Conservation (phyloP, 1,284 basidiomycete species). For the Porodaedalea pini region DNA sequence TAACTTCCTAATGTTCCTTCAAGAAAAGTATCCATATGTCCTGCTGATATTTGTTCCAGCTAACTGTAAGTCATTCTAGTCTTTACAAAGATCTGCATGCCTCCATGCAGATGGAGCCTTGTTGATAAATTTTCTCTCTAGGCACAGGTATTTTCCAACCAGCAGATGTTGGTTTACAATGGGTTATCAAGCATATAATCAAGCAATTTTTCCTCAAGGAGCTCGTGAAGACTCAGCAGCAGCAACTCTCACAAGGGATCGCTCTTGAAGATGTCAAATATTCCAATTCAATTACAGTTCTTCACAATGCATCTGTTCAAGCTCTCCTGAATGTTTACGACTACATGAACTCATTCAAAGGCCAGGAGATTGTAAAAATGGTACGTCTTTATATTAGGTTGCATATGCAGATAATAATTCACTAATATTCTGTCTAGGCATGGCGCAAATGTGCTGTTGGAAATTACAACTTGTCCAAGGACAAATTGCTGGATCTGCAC, state of each 20-base stretch:
- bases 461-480: not conserved
- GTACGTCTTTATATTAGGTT: too few relatives aligned
- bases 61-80: slow-evolving; percentile 20
- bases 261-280: slow-evolving; percentile 19
- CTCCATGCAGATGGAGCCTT: too few relatives aligned
- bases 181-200: slow-evolving; percentile 27
- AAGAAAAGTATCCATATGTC: slow-evolving; percentile 24
- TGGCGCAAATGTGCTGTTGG: not conserved
- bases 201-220: slow-evolving; percentile 14
- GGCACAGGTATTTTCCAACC: slow-evolving; percentile 27
- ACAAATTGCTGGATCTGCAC: not conserved
- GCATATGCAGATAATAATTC: too few relatives aligned
- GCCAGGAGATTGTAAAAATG: not conserved
- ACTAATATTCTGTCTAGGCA: not conserved
- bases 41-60: slow-evolving; percentile 26
- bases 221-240: slow-evolving; percentile 11
- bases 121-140: too few relatives aligned
- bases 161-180: slow-evolving; percentile 29
- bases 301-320: slow-evolving; percentile 22
- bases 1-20: slow-evolving; percentile 34
- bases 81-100: not conserved
- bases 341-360: not conserved
- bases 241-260: not conserved
- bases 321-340: slow-evolving; percentile 24
- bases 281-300: slow-evolving; percentile 13